A percentile compares a stretch with the other conserved stretches of the same genome.
Evolutionary conservation across 2,329 filamentous ascomycete species (phyloP).

Genomic region (Nakataea oryzae): DNA sequence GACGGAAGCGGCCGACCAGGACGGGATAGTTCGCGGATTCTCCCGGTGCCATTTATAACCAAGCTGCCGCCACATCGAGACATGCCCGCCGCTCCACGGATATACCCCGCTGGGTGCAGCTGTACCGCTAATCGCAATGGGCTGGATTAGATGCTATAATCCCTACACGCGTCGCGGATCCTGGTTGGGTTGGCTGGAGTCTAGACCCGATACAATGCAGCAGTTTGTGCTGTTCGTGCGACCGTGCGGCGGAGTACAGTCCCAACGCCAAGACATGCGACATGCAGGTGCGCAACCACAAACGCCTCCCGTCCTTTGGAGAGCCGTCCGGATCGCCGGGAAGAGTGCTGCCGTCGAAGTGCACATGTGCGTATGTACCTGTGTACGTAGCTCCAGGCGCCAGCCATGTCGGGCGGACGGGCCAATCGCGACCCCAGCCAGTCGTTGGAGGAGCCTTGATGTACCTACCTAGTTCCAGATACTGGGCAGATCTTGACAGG

Average conservation of each 20-base stretch:
- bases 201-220: background rate
- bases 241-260: background rate
- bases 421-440: background rate
- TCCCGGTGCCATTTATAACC: background rate
- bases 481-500: background rate
- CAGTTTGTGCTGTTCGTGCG: background rate
- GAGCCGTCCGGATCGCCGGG: too few relatives aligned
- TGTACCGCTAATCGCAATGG: background rate
- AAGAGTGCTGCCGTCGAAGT: background rate
- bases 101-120: too few relatives aligned
- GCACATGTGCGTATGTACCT: too few relatives aligned
- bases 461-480: background rate
- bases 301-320: background rate
- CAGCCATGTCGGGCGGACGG: background rate
- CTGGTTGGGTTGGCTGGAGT: background rate
- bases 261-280: background rate
- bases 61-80: background rate
- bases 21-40: background rate
- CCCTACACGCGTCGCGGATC: background rate
- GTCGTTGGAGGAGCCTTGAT: background rate
- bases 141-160: background rate
- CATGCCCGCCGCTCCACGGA: background rate
- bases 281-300: background rate
- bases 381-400: too few relatives aligned
- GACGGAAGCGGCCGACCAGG: background rate